Evolutionary conservation across 2,329 filamentous ascomycete genomes (phyloP).

Genomic region (Penicillium concentricum): DNA sequence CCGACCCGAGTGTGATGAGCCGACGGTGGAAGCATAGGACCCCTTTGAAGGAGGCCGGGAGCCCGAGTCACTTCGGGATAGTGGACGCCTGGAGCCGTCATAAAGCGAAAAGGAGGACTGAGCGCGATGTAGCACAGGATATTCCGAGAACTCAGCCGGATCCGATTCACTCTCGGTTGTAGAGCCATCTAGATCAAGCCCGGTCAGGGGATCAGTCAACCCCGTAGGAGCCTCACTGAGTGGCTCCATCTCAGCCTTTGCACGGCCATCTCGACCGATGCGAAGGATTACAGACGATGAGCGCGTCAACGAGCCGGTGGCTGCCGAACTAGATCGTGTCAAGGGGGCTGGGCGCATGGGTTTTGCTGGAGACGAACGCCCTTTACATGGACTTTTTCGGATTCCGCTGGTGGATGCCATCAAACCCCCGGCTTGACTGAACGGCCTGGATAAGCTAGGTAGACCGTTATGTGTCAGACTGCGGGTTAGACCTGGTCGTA

Average conservation of each 20-base stretch:
- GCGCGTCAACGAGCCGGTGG: conserved; percentile 32
- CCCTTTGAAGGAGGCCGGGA: conserved; percentile 46
- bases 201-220: conserved; percentile 35
- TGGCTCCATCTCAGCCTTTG: conserved; percentile 47
- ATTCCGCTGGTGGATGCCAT: conserved; percentile 38
- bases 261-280: conserved; percentile 50
- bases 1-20: conserved; percentile 42
- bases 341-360: conserved; percentile 32
- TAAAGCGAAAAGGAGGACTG: conserved; percentile 42
- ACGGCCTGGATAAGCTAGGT: conserved; percentile 28
- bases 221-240: conserved; percentile 33
- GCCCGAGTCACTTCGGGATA: conserved; percentile 36
- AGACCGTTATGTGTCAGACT: conserved; percentile 43
- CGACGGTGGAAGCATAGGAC: conserved; percentile 44
- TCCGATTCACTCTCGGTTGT: conserved; percentile 45
- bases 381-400: conserved; percentile 45
- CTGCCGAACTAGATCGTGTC: conserved; percentile 33
- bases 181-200: conserved; percentile 45
- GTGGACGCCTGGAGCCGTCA: conserved; percentile 30
- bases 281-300: conserved; percentile 46
- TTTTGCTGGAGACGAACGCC: conserved; percentile 44
- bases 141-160: conserved; percentile 43
- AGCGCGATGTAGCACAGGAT: conserved; percentile 36
- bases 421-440: conserved; percentile 30
- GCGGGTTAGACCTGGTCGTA: conserved; percentile 39